phyloP scores from a whole-genome alignment of 2,329 filamentous ascomycete genomes.

The Penicillium sp. region DNA sequence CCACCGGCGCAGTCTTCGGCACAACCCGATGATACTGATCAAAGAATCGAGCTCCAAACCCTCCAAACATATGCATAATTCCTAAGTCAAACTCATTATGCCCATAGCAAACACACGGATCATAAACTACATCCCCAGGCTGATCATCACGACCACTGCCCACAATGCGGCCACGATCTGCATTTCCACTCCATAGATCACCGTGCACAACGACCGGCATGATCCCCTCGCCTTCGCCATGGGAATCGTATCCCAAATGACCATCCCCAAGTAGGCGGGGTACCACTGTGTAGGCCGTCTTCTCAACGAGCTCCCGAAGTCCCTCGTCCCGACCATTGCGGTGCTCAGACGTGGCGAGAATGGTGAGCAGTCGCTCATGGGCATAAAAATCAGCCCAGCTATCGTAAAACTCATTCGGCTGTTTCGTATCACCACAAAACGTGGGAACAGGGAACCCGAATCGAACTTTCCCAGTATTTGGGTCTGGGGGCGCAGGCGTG shows the following conservation, averaged over 20 bases:
- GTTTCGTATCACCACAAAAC: slow-evolving; percentile 81
- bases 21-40: slow-evolving; percentile 74
- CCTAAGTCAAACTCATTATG: slow-evolving; percentile 90
- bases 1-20: slow-evolving; percentile 75
- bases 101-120: slow-evolving; percentile 78
- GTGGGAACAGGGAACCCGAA: slow-evolving; percentile 86
- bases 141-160: slow-evolving; percentile 43
- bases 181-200: slow-evolving; percentile 92
- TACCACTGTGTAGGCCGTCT: slow-evolving; percentile 65
- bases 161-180: slow-evolving; percentile 64
- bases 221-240: slow-evolving; percentile 55
- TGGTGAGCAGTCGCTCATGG: slow-evolving; percentile 68
- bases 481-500: slow-evolving; percentile 62
- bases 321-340: slow-evolving; percentile 66
- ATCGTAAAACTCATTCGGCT: slow-evolving; percentile 71
- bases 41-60: slow-evolving; percentile 72
- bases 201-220: slow-evolving; percentile 84
- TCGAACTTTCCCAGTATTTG: slow-evolving; percentile 44
- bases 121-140: slow-evolving; percentile 76
- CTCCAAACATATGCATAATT: slow-evolving; percentile 96
- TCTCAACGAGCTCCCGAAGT: slow-evolving; percentile 64
- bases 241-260: slow-evolving; percentile 55
- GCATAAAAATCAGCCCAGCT: slow-evolving; percentile 88
- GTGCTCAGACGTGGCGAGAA: slow-evolving; percentile 59
- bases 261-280: slow-evolving; percentile 72